Evolutionary conservation across 129 eudicot genomes (phyloP).

Genomic region (Helichrysum umbraculigerum): DNA sequence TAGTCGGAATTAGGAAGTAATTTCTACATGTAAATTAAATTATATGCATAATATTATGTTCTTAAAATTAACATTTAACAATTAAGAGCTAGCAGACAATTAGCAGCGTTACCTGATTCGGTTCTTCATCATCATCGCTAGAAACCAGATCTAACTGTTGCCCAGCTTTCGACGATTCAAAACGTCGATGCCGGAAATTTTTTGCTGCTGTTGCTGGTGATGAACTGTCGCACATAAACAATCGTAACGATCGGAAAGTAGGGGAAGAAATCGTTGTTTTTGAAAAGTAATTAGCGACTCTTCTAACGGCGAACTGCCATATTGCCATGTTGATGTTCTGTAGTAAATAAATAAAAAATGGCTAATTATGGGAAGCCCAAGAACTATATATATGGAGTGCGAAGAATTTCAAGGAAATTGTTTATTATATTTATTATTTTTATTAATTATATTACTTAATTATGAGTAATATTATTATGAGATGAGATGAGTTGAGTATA

Average conservation of each 20-base stretch:
- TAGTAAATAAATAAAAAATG: not conserved
- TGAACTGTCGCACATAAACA: not conserved
- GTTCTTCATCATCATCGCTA: constrained; percentile 30
- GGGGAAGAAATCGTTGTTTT: not conserved
- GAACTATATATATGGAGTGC: not conserved
- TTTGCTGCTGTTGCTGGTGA: constrained; percentile 14
- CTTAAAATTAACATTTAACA: not conserved
- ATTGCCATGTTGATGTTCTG: constrained; percentile 16
- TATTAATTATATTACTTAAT: too few species aligned
- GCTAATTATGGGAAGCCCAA: not conserved
- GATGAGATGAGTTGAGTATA: too few species aligned
- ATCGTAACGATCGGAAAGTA: constrained; percentile 8
- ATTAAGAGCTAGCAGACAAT: not conserved
- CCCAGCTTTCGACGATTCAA: constrained; percentile 43
- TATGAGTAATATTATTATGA: too few species aligned
- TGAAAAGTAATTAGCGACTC: not conserved
- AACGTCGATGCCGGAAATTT: constrained; percentile 28
- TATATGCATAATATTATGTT: too few species aligned
- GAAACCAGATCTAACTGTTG: constrained; percentile 30
- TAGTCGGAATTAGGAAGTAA: too few species aligned
- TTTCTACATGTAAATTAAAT: too few species aligned
- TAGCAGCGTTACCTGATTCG: not conserved
- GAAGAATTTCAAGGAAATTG: not conserved
- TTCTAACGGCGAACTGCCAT: constrained; percentile 21
- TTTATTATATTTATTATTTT: too few species aligned